Evolutionary conservation across 495 filamentous ascomycete species (phyloP).

Genomic region (Talaromyces thailandensis): DNA sequence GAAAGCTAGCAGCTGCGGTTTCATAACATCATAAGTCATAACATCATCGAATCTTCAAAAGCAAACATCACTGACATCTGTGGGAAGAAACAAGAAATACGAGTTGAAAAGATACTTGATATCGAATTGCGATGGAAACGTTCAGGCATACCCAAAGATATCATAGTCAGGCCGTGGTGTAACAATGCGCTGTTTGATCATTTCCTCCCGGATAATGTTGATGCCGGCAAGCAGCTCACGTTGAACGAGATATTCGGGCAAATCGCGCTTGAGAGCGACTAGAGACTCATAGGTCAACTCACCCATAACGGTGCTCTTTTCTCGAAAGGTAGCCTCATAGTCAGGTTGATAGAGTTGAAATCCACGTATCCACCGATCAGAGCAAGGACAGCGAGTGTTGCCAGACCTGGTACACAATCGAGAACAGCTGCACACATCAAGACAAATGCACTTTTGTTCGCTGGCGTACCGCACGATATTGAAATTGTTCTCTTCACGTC

Average conservation of each 20-base stretch:
- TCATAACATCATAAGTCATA: not conserved
- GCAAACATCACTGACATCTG: not conserved
- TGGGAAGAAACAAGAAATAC: not conserved
- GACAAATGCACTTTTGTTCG: slow-evolving; percentile 29
- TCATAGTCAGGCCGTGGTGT: not conserved
- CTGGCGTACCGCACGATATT: slow-evolving; percentile 16
- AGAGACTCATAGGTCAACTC: slow-evolving; percentile 1
- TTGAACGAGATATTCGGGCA: not conserved
- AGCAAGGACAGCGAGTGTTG: slow-evolving; percentile 25
- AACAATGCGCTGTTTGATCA: slow-evolving; percentile 3
- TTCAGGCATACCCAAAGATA: not conserved
- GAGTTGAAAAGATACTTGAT: not conserved
- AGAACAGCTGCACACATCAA: slow-evolving; percentile 22
- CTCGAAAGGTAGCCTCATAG: not conserved
- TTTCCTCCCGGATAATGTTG: slow-evolving; percentile 6
- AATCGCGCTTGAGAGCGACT: not conserved
- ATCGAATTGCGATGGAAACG: not conserved
- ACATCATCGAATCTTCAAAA: not conserved
- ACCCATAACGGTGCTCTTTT: slow-evolving; percentile 2
- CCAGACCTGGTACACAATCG: slow-evolving; percentile 20
- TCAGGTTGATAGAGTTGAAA: not conserved
- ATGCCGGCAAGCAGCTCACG: not conserved
- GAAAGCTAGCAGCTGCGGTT: not conserved
- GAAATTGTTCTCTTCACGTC: slow-evolving; percentile 15
- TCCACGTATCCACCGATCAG: slow-evolving; percentile 23